phyloP scores from a whole-genome alignment of 306 rosid species.

The Citrullus colocynthis region DNA sequence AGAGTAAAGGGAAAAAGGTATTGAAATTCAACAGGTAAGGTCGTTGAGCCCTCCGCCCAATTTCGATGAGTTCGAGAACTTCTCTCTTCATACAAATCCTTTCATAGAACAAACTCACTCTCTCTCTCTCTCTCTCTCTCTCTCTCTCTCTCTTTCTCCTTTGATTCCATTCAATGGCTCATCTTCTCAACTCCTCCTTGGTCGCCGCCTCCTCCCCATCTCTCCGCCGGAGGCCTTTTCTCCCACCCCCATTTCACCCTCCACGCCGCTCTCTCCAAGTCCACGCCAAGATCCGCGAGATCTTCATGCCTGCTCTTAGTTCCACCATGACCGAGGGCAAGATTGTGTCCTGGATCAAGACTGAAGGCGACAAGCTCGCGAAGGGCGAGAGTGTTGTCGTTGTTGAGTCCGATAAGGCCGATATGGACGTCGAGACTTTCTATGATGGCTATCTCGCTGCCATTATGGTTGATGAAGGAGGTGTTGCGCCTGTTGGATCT shows the following conservation, averaged over 20 bases:
- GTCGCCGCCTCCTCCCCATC: constrained; percentile 27
- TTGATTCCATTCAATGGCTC: constrained; percentile 42
- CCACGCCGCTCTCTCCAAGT: constrained; percentile 14
- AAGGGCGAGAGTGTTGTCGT: constrained; percentile 97
- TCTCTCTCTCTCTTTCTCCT: neutral
- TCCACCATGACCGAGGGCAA: constrained; percentile 98
- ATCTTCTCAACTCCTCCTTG: constrained; percentile 59
- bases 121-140: neutral
- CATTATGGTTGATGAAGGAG: constrained; percentile 88
- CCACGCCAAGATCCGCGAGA: constrained; percentile 88
- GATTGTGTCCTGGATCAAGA: constrained; percentile 88
- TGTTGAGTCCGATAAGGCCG: constrained; percentile 97
- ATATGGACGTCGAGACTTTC: constrained; percentile 97
- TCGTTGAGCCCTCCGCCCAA: constrained; percentile 63
- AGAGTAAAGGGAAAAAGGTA: neutral
- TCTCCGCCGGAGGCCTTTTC: constrained; percentile 12
- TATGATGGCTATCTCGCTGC: constrained; percentile 92
- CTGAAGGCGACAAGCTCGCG: constrained; percentile 87
- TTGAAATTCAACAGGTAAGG: constrained; percentile 11
- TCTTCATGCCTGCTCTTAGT: constrained; percentile 97
- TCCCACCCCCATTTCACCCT: neutral
- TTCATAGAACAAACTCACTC: neutral
- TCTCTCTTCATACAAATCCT: neutral
- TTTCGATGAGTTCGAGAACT: constrained; percentile 68
- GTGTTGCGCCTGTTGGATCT: constrained; percentile 73